Base-by-base conservation (phyloP, 176 grass and related monocot genomes). In the Avena insularis region DNA sequence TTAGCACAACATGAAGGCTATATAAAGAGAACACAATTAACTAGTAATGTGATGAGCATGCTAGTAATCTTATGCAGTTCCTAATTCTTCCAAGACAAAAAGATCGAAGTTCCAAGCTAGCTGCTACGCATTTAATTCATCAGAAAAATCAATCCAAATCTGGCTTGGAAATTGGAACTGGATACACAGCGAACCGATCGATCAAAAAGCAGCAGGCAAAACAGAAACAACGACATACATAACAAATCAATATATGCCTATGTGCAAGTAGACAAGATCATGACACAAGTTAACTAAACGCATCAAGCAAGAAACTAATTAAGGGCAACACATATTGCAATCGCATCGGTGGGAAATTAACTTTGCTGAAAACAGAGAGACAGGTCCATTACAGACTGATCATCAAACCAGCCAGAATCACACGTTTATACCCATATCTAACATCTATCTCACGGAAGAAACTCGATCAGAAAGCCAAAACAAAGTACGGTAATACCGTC, bases 251-350 rank as follows among this genome's bases (percentile, higher is more conserved):
- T 9, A 55, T 55, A 21, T 21, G 57, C 20, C 57, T 20, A 59
- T 19, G 57, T 59, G 57, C 8, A n/a, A n/a, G 57, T 9, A 7
- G 57, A 7, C 56, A 20, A 11, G 67, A 71, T 23, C 9, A 40
- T 10, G 21, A 13, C 25, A 25, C 3, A 8, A n/a, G 56, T 43
- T 43, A 43, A 43, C 40, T 43, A 43, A 43, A 43, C 40, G 40
- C 40, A 43, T 43, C 40, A 43, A 43, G 40, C 40, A 43, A 43
- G 40, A 43, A 43, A 43, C 4, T 43, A 7, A 65, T 29, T 31
- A 65, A 25, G 67, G 35, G 67, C 67, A 45, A 45, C 67, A 43
- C 67, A 70, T 16, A 69, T 40, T 40, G 67, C 67, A 70, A 70
- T 2, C 0, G 29, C 66, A 69, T 69, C 14, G 31, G 7, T 35